These are phyloP conservation scores for Borealophlyctis nickersoniae DNA, from an alignment of 192 early-diverging fungal species.

Conservation along the genomic window DNA sequence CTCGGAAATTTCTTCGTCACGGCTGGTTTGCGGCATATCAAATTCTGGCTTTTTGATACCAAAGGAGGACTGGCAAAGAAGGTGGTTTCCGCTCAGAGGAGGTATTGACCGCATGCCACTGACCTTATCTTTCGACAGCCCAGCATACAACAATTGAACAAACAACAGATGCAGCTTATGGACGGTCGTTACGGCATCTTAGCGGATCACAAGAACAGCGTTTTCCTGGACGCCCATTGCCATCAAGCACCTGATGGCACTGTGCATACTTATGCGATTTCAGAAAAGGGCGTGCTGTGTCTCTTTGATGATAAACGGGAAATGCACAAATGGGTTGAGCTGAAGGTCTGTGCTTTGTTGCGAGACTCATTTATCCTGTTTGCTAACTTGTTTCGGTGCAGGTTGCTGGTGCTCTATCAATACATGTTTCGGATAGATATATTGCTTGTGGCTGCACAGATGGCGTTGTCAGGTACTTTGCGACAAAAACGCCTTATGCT, in stretches of 20 bases:
- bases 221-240: constrained; percentile 66
- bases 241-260: constrained; percentile 23
- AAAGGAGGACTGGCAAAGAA: constrained; percentile 33
- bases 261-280: constrained; percentile 60
- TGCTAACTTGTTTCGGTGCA: constrained; percentile 7
- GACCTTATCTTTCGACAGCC: background rate
- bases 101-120: background rate
- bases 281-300: constrained; percentile 64
- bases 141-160: background rate
- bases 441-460: constrained; percentile 73
- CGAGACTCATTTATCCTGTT: background rate
- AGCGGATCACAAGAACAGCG: constrained; percentile 63
- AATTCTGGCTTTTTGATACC: constrained; percentile 73
- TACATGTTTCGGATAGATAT: constrained; percentile 54
- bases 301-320: constrained; percentile 59
- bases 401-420: constrained; percentile 61
- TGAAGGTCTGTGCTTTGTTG: constrained; percentile 55
- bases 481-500: too few species aligned
- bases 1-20: constrained; percentile 72
- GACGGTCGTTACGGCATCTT: constrained; percentile 71
- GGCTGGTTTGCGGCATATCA: constrained; percentile 71
- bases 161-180: constrained; percentile 7
- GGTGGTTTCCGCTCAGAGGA: background rate
- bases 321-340: constrained; percentile 80
- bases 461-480: too few species aligned